A percentile compares a stretch with the other conserved stretches of the same genome.
Conservation (phyloP, 1,284 basidiomycete genomes). For the Boletus semigastroideus region DNA sequence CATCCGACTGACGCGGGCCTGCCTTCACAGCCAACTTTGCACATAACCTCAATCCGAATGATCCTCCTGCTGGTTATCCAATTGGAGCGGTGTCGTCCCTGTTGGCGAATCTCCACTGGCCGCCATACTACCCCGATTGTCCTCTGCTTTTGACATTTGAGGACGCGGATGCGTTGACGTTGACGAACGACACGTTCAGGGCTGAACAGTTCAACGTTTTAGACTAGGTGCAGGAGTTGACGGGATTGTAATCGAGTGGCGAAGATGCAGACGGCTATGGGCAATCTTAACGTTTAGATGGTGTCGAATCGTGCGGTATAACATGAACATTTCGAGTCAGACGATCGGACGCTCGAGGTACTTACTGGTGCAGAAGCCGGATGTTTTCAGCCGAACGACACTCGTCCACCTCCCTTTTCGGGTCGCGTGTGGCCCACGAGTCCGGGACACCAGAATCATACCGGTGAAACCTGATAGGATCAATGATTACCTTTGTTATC, state of each 20-base stretch:
- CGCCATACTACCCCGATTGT: neutral
- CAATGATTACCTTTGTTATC: too few relatives aligned
- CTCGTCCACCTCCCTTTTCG: too few relatives aligned
- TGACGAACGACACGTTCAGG: neutral
- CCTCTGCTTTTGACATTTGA: neutral
- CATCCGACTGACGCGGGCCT: neutral
- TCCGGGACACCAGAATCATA: too few relatives aligned
- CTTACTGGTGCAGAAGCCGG: too few relatives aligned
- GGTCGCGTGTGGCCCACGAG: too few relatives aligned
- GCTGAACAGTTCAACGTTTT: neutral
- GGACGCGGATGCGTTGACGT: neutral
- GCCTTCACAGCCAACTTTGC: conserved; percentile 17
- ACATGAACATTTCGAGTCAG: too few relatives aligned
- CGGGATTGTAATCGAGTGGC: neutral
- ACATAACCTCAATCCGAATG: conserved; percentile 15
- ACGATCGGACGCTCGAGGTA: too few relatives aligned
- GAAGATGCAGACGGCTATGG: too few relatives aligned
- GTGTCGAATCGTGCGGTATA: too few relatives aligned
- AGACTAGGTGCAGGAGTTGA: neutral
- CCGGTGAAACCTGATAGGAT: too few relatives aligned
- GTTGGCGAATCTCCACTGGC: conserved; percentile 5
- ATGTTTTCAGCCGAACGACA: too few relatives aligned
- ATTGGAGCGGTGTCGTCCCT: neutral
- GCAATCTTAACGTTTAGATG: too few relatives aligned
- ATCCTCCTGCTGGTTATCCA: neutral